A percentile compares a stretch with the other conserved stretches of the same genome.
Conservation (phyloP, 1,284 basidiomycete genomes). For the Boletus mariae region DNA sequence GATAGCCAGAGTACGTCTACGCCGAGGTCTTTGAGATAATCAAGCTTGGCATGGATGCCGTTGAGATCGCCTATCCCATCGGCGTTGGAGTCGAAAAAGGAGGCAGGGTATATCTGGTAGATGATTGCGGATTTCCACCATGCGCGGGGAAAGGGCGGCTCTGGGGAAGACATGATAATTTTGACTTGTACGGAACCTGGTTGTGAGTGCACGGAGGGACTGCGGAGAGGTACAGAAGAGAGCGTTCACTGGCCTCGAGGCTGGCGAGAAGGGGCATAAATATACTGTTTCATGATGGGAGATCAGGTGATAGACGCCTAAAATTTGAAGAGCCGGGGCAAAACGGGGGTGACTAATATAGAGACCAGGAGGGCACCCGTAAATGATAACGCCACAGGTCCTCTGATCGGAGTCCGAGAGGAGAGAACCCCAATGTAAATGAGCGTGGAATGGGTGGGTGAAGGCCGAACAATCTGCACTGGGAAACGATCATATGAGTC, state of each 20-base stretch:
- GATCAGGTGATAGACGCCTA: constrained; percentile 14
- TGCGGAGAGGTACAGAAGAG: constrained; percentile 12
- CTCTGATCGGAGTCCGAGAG: constrained; percentile 9
- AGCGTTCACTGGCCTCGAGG: constrained; percentile 18
- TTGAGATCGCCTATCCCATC: constrained; percentile 75
- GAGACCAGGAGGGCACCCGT: constrained; percentile 1
- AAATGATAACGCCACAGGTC: background rate
- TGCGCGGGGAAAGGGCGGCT: constrained; percentile 27
- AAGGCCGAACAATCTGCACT: constrained; percentile 6
- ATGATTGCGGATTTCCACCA: constrained; percentile 70
- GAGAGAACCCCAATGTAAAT: background rate
- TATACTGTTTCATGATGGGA: constrained; percentile 2
- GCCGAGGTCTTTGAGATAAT: constrained; percentile 69
- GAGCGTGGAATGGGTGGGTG: constrained; percentile 9
- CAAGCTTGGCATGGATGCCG: constrained; percentile 63
- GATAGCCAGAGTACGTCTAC: constrained; percentile 73
- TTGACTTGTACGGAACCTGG: background rate
- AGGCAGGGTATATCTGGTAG: constrained; percentile 77
- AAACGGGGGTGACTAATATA: background rate
- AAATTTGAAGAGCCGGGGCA: constrained; percentile 3
- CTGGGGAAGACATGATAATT: constrained; percentile 4
- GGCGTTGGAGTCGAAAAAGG: constrained; percentile 71
- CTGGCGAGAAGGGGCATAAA: constrained; percentile 4
- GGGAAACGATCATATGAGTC: constrained; percentile 7
- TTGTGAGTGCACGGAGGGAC: background rate